Percentiles rank a stretch among this genome's conserved stretches.
Conservation (phyloP, 2,329 filamentous ascomycete genomes). For the Hawksworthiomyces lignivorus region DNA sequence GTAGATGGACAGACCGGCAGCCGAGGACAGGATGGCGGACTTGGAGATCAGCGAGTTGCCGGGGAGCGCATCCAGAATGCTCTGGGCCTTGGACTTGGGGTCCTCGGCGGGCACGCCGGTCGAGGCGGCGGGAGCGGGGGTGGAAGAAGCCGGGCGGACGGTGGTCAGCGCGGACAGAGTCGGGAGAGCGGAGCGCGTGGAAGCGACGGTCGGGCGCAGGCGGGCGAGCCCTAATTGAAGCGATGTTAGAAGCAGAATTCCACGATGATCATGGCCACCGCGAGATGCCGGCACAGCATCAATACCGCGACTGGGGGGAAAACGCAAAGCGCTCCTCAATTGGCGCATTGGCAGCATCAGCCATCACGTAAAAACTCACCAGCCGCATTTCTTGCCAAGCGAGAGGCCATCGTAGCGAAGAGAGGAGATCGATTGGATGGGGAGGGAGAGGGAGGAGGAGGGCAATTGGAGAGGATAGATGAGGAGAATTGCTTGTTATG, state of each 20-base stretch:
- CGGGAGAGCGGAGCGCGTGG: slow-evolving; percentile 10
- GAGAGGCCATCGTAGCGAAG: slow-evolving; percentile 89
- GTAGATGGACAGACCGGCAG: slow-evolving; percentile 82
- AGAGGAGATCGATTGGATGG: slow-evolving; percentile 33
- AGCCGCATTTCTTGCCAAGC: slow-evolving; percentile 89
- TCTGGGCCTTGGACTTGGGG: slow-evolving; percentile 95
- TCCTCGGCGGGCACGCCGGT: slow-evolving; percentile 74
- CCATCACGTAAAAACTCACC: slow-evolving; percentile 55
- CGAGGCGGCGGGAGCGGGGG: slow-evolving; percentile 19
- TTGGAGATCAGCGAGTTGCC: slow-evolving; percentile 91
- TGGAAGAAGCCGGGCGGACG: slow-evolving; percentile 58
- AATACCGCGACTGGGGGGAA: too few relatives aligned
- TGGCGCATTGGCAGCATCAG: neutral
- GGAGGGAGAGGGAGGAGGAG: slow-evolving; percentile 30
- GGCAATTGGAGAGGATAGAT: neutral
- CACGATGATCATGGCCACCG: too few relatives aligned
- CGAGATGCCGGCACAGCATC: too few relatives aligned
- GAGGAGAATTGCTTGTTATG: neutral
- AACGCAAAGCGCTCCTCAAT: neutral
- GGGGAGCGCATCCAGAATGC: slow-evolving; percentile 85
- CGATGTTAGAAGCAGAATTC: too few relatives aligned
- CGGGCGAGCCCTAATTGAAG: slow-evolving; percentile 13
- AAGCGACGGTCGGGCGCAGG: slow-evolving; percentile 13
- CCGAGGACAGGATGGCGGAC: slow-evolving; percentile 91
- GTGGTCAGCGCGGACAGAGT: slow-evolving; percentile 42